A percentile compares a stretch with the other conserved stretches of the same genome.
Conservation (phyloP, 75 land plant species). For the Isoetes taiwanensis region DNA sequence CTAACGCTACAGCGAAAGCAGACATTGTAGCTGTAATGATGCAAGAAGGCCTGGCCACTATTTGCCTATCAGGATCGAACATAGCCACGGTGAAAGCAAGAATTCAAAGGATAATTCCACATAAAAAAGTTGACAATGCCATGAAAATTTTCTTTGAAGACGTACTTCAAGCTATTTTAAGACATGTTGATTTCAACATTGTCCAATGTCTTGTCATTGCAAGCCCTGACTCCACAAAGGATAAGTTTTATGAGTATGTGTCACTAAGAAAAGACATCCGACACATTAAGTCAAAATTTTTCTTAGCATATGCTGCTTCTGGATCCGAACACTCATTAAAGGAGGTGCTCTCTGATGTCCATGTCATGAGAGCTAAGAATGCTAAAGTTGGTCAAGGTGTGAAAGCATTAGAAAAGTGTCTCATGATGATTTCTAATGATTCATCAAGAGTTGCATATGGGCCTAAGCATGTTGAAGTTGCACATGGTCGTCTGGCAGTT, state of each 20-base stretch:
- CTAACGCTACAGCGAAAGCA: slow-evolving; percentile 87
- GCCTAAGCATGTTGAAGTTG: slow-evolving; percentile 78
- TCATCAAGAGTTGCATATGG: slow-evolving; percentile 79
- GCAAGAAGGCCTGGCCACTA: slow-evolving; percentile 87
- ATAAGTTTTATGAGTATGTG: too few species aligned
- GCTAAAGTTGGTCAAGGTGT: too few species aligned
- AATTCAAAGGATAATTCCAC: too few species aligned
- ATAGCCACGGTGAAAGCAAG: too few species aligned
- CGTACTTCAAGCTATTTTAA: slow-evolving; percentile 50
- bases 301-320: slow-evolving; percentile 78
- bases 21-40: slow-evolving; percentile 86
- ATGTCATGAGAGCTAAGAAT: too few species aligned
- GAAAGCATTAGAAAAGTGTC: too few species aligned
- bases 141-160: too few species aligned
- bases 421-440: too few species aligned
- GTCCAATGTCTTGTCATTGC: slow-evolving; percentile 91
- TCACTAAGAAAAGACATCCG: too few species aligned
- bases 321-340: slow-evolving; percentile 90
- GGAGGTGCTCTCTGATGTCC: slow-evolving; percentile 75
- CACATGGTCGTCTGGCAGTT: slow-evolving; percentile 77
- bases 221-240: slow-evolving; percentile 94
- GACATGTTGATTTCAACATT: slow-evolving; percentile 66
- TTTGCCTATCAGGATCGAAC: too few species aligned
- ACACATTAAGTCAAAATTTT: slow-evolving; percentile 76
- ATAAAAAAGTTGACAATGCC: too few species aligned